A percentile compares a stretch with the other conserved stretches of the same genome.
phyloP scores from a whole-genome alignment of 352 stramenopile genomes.

The Globisporangium splendens region DNA sequence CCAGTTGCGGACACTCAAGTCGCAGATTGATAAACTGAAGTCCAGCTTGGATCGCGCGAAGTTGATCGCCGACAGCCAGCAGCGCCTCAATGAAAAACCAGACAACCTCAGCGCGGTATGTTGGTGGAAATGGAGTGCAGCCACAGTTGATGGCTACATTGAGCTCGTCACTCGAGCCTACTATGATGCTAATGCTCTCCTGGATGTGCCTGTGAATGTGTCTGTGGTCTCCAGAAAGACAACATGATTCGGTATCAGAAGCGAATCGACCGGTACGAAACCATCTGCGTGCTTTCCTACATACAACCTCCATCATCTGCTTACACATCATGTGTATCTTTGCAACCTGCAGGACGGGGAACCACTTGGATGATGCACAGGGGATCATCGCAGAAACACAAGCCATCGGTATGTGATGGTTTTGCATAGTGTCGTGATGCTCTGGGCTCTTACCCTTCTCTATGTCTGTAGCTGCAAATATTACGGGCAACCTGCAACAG shows the following conservation, averaged over 20 bases:
- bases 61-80: conserved; percentile 66
- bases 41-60: conserved; percentile 73
- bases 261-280: conserved; percentile 48
- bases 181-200: too few species aligned
- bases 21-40: conserved; percentile 85
- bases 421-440: too few species aligned
- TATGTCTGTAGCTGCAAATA: conserved; percentile 51
- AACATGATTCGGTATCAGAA: conserved; percentile 72
- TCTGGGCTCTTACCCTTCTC: too few species aligned
- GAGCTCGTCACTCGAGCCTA: background rate
- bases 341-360: conserved; percentile 49
- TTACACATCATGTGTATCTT: background rate
- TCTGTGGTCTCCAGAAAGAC: conserved; percentile 33
- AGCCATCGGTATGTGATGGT: conserved; percentile 34
- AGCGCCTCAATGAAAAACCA: conserved; percentile 44
- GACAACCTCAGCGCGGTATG: conserved; percentile 35
- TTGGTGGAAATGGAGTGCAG: too few species aligned
- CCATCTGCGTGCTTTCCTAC: background rate
- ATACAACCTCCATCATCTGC: too few species aligned
- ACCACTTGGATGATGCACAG: conserved; percentile 70
- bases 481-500: conserved; percentile 53
- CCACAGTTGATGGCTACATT: background rate
- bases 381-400: conserved; percentile 65
- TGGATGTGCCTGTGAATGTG: background rate
- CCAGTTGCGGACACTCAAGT: conserved; percentile 78